Conservation (phyloP, 1,284 basidiomycete species). For the Pterula multifida region DNA sequence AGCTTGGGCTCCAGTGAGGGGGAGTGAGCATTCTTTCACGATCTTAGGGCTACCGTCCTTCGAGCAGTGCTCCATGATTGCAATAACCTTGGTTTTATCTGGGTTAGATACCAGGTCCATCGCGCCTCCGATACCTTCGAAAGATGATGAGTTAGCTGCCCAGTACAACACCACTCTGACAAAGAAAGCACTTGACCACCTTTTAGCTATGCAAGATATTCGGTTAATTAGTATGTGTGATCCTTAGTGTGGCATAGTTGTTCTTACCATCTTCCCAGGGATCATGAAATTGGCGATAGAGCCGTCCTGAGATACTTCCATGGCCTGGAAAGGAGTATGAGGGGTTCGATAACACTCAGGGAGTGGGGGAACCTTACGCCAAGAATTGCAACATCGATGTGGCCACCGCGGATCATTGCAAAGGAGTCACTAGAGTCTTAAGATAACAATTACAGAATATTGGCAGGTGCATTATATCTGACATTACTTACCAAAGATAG, state of each 20-base stretch:
- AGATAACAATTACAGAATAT: slow-evolving; percentile 6
- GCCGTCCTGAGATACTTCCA: slow-evolving; percentile 89
- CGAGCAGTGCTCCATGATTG: slow-evolving; percentile 80
- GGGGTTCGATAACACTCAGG: slow-evolving; percentile 3
- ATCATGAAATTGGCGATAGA: slow-evolving; percentile 99
- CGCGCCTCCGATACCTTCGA: slow-evolving; percentile 79
- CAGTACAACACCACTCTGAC: background rate
- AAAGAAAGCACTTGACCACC: too few species aligned
- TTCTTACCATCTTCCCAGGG: slow-evolving; percentile 84
- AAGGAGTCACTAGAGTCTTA: slow-evolving; percentile 84
- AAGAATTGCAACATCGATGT: slow-evolving; percentile 88
- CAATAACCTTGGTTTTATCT: slow-evolving; percentile 82
- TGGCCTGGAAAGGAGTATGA: slow-evolving; percentile 42
- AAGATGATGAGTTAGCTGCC: background rate
- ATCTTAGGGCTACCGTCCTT: slow-evolving; percentile 89
- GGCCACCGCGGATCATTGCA: slow-evolving; percentile 93
- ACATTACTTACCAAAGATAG: slow-evolving; percentile 65
- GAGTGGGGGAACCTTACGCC: slow-evolving; percentile 33
- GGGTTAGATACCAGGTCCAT: slow-evolving; percentile 95
- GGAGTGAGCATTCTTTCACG: slow-evolving; percentile 70
- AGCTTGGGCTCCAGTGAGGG: slow-evolving; percentile 77
- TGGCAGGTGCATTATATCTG: background rate
- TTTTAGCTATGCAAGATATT: too few species aligned
- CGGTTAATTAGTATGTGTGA: slow-evolving; percentile 7
- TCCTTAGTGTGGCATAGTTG: background rate